Evolutionary conservation across 129 eudicot genomes (phyloP), one percentile per base, ranked within the genome.

Genomic region (Flaveria trinervia): DNA sequence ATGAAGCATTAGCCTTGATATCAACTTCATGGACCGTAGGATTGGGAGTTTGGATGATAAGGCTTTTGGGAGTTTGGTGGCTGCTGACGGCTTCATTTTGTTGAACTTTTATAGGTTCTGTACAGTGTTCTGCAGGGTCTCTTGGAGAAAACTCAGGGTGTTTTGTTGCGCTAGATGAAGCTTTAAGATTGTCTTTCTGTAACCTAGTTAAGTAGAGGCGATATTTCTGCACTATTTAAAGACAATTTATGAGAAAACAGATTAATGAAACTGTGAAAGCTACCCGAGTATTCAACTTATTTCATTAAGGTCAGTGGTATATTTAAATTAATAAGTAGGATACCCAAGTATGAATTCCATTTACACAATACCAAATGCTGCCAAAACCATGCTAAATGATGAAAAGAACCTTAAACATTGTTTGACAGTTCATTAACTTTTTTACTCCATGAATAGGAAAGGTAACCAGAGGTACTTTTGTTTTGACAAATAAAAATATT

Each of bases 141-240:
- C 79, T 81, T 51, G 90, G 72, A 50, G 88, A 70, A 78, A 78
- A 13, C 45, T 90, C 95, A 10, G 89, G 76, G 43, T 73, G 85
- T 75, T 81, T 91, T 41, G 77, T 75, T 57, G 88, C 88, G n/a
- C 84, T 78, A 49, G 77, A 79, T 51, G 87, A 82, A 71, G 87
- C 77, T 80, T 86, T 90, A 46, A 83, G 70, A 70, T 95, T 93
- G 57, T 87, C 95, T 76, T 92, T 95, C 65, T 85, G 91, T 77
- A 95, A 71, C 80, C 99, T 73, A 77, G 87, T 89, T 82, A 95
- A 75, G 87, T 95, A 95, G 72, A 95, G 96, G 71, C 99, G 94
- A 61, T 95, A 95, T 83, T 95, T 95, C 99, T 95, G 95, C 88
- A 92, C 77, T 66, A 76, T 66, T 82, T 64, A 69, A 79, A 71